These are phyloP conservation scores for Babesia bigemina DNA, from an alignment of 169 alveolate genomes.

Conservation along the genomic window DNA sequence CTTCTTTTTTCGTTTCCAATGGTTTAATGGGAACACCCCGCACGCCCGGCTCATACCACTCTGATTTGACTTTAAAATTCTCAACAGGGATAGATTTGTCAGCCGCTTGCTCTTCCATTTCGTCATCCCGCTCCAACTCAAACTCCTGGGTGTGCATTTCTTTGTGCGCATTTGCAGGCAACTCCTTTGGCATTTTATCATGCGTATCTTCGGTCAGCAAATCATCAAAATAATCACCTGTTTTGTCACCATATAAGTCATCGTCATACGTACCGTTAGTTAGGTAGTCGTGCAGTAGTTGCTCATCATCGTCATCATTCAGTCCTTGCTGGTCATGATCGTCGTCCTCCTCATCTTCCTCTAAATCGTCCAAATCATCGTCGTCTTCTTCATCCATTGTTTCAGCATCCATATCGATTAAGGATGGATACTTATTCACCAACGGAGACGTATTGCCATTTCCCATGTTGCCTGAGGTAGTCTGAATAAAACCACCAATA, in stretches of 20 bases:
- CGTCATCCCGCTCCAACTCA: background rate
- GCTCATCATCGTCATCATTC: slow-evolving; percentile 1
- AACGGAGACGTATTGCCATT: background rate
- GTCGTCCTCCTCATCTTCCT: background rate
- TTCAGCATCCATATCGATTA: background rate
- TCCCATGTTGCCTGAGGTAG: background rate
- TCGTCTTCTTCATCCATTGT: background rate
- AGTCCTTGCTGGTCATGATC: background rate
- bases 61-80: too few species aligned
- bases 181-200: background rate
- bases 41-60: too few species aligned
- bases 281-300: background rate
- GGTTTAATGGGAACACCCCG: too few species aligned
- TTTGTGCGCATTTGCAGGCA: slow-evolving; percentile 19
- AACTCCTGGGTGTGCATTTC: background rate
- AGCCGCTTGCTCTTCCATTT: background rate
- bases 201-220: slow-evolving; percentile 9
- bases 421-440: too few species aligned
- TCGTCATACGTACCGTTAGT: slow-evolving; percentile 3
- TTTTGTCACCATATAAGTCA: background rate
- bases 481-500: background rate
- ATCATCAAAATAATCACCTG: background rate
- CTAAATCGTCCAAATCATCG: background rate
- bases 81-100: background rate
- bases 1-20: too few species aligned